Evolutionary conservation across 371 early-diverging fungal species (phyloP), one percentile per base, ranked within the genome.

Genomic region (Parasitella parasitica): DNA sequence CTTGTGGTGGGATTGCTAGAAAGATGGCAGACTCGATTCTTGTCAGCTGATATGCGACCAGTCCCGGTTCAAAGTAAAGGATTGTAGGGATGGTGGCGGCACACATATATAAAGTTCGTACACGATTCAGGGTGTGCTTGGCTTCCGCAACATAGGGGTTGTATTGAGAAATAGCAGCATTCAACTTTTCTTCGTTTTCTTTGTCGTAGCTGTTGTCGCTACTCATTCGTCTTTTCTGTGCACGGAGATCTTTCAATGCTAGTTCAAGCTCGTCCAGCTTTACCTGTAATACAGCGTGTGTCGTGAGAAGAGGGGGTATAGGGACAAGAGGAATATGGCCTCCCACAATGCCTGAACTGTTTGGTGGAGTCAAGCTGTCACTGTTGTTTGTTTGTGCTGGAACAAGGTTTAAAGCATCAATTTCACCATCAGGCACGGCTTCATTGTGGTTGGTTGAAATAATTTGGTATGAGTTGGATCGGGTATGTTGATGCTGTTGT

Each of bases 11-110:
- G 7, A 93, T 89, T 52, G 84, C 77, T 41, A 77, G 63, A 64
- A 91, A 90, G 43, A 91, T 83, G 28, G 83, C 76, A 0, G 90
- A 83, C 56, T 91, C 94, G 30, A 91, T 87, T 27, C 88, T 64
- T 18, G 90, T 87, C 41, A 91, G 75, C 59, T 91, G 89, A 69
- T 87, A 90, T 5, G 93, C 90, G 49, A 91, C 78, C 22, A 88
- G 63, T 32, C 85, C 83, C 4, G 91, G 82, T 16, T 83, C 77
- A 69, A 91, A 90, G 27, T 85, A 83, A 24, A 83, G 75, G 18
- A 91, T 83, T 24, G 76, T 84, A 1, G 87, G 83, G n/a, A 83
- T 75, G 13, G 85, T 87, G 16, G 83, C 82, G 1, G 86, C 83
- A 16, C 77, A 77, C 72, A 84, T 84, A 52, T 84, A 77, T 4